Percentiles rank a stretch among this genome's conserved stretches.
Evolutionary conservation across 2,329 filamentous ascomycete species (phyloP).

Genomic region (Dactylella cylindrospora): DNA sequence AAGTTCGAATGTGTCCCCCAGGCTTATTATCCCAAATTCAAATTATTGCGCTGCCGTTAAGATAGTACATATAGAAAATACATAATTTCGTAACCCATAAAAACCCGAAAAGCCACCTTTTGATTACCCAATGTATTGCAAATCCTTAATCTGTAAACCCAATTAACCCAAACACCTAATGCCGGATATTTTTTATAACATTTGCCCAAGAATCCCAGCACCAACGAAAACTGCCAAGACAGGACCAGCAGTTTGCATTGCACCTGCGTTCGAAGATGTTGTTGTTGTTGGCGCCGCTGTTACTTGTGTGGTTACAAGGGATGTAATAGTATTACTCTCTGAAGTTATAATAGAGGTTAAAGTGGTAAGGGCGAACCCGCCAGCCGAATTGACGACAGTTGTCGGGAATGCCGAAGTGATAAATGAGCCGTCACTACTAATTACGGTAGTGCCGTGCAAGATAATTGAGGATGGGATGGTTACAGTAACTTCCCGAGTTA

Average conservation of each 20-base stretch:
- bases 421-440: slow-evolving; percentile 3
- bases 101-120: too few species aligned
- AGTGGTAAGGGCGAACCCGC: slow-evolving; percentile 7
- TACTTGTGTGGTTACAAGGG: slow-evolving; percentile 7
- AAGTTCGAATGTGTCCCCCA: too few species aligned
- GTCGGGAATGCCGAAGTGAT: slow-evolving; percentile 14
- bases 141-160: background rate
- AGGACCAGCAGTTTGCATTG: slow-evolving; percentile 12
- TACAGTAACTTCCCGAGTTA: slow-evolving; percentile 1
- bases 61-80: too few species aligned
- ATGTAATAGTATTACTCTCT: background rate
- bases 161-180: too few species aligned
- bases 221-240: slow-evolving; percentile 9
- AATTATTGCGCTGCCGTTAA: too few species aligned
- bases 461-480: slow-evolving; percentile 31
- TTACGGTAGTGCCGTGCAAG: background rate
- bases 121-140: background rate
- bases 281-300: background rate
- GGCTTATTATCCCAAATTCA: too few species aligned
- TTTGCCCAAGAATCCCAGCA: slow-evolving; percentile 21
- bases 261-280: slow-evolving; percentile 14
- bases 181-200: too few species aligned
- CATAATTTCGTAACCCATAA: too few species aligned
- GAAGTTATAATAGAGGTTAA: slow-evolving; percentile 14
- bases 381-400: slow-evolving; percentile 10